Percentiles rank a stretch among this genome's conserved stretches.
Evolutionary conservation across 805 yeast species (phyloP).

Genomic region (Pichia occidentalis): DNA sequence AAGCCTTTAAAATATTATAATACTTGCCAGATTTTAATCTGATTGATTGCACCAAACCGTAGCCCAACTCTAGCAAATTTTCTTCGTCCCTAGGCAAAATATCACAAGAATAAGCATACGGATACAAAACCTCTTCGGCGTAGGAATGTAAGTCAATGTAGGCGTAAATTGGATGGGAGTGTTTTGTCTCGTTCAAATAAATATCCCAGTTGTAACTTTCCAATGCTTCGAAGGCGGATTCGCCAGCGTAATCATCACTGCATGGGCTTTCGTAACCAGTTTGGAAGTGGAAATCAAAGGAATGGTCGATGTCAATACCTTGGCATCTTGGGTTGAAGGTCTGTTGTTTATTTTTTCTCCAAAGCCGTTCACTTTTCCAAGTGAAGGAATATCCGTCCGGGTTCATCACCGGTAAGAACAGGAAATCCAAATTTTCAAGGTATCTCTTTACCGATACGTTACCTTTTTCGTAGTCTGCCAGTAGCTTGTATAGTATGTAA

Average conservation of each 20-base stretch:
- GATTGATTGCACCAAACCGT: constrained; percentile 71
- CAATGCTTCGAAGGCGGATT: constrained; percentile 56
- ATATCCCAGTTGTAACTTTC: constrained; percentile 48
- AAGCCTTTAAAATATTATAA: constrained; percentile 70
- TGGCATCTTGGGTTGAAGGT: constrained; percentile 59
- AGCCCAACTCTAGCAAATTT: constrained; percentile 72
- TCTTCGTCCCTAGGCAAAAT: constrained; percentile 73
- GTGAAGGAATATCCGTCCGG: constrained; percentile 89
- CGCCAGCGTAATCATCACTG: constrained; percentile 80
- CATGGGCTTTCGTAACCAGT: constrained; percentile 61
- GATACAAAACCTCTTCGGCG: constrained; percentile 75
- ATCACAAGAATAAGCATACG: constrained; percentile 75
- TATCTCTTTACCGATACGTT: constrained; percentile 37
- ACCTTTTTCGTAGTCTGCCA: constrained; percentile 38
- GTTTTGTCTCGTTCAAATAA: constrained; percentile 42
- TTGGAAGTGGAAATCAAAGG: constrained; percentile 71
- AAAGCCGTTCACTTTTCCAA: constrained; percentile 73
- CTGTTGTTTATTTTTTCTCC: constrained; percentile 85
- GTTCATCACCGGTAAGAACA: constrained; percentile 77
- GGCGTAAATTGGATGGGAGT: constrained; percentile 60
- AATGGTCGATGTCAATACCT: constrained; percentile 85
- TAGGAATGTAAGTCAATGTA: constrained; percentile 81
- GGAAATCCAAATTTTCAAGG: constrained; percentile 57
- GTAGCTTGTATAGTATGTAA: constrained; percentile 44
- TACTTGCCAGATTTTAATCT: constrained; percentile 55